Evolutionary conservation across 805 yeast genomes (phyloP), one percentile per base, ranked within the genome.

Genomic region (Pichia exigua): DNA sequence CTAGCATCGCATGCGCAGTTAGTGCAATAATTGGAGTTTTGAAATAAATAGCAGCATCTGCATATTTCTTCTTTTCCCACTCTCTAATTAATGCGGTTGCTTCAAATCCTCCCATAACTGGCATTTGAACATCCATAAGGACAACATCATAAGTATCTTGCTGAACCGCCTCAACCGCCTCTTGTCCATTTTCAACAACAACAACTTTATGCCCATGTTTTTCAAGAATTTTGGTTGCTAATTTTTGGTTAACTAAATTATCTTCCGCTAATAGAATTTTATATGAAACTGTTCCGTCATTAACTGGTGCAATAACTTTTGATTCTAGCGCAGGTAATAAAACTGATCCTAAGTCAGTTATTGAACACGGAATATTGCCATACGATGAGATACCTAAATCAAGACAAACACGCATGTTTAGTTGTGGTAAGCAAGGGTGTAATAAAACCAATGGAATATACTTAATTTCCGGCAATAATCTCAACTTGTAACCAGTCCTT

Each of bases 61-160:
- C 79, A 44, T 91, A 89, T 56, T 83, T 82, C 67, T 83, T 85
- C 71, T 78, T 81, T 68, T 88, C 96, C 95, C 95, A 87, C 62
- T 85, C 89, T 59, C 96, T 74, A 49, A 88, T 88, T 66, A 82
- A 81, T 45, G 84, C 87, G 1, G 96, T 87, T 2, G 96, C 95
- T 63, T 88, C 96, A 65, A 88, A 88, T 0, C 96, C 96, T 28
- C 96, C 95, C 94, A 88, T 89, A 17, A 87, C 87, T 10, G 96
- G 96, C 96, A 88, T 88, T 66, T 88, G 96, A 44, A 88, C 95
- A 70, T 88, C 96, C 96, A 88, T 88, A 58, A 88, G 76, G 20
- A 88, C 85, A 45, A 86, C 91, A 64, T 88, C 96, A 64, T 83
- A 88, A 46, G 76, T 74, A 55, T 76, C 78, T 57, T 77, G 74